A percentile compares a stretch with the other conserved stretches of the same genome.
Evolutionary conservation across 176 grass and related monocot genomes (phyloP).

Genomic region (Oryza meyeriana): DNA sequence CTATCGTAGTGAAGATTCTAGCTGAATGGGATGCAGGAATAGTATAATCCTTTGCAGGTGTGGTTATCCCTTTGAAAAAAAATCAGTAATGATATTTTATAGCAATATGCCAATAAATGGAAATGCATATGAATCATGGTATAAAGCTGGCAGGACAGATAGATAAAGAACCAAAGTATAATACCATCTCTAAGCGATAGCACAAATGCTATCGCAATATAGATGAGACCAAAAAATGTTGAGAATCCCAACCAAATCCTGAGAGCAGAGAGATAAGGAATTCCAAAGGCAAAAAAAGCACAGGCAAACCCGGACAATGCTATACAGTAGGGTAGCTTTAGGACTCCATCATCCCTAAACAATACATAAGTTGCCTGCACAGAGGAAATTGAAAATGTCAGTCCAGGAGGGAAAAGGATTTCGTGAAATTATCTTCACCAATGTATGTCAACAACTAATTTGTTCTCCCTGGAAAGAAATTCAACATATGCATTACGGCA

Average conservation of each 20-base stretch:
- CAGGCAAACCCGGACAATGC: constrained; percentile 75
- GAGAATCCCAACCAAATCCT: constrained; percentile 95
- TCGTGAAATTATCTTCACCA: not conserved
- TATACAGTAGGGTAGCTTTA: constrained; percentile 98
- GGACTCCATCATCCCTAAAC: constrained; percentile 60
- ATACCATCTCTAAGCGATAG: constrained; percentile 82
- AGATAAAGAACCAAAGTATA: constrained; percentile 14
- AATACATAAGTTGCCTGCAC: constrained; percentile 80
- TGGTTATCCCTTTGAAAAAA: constrained; percentile 45
- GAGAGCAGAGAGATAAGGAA: constrained; percentile 89
- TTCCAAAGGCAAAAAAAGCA: constrained; percentile 89
- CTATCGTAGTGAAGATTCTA: constrained; percentile 76
- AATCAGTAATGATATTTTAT: not conserved
- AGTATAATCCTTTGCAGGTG: constrained; percentile 66
- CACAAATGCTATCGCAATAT: constrained; percentile 74
- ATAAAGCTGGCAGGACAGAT: not conserved
- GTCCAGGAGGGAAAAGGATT: not conserved
- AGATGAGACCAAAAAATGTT: constrained; percentile 83
- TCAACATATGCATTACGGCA: not conserved
- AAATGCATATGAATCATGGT: constrained; percentile 10
- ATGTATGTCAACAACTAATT: constrained; percentile 5
- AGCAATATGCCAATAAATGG: not conserved
- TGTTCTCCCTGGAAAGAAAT: not conserved
- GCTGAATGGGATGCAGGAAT: constrained; percentile 52
- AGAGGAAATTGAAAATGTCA: constrained; percentile 24